Evolutionary conservation across 2,329 filamentous ascomycete species (phyloP).

Genomic region (Coniochaeta prunicola): DNA sequence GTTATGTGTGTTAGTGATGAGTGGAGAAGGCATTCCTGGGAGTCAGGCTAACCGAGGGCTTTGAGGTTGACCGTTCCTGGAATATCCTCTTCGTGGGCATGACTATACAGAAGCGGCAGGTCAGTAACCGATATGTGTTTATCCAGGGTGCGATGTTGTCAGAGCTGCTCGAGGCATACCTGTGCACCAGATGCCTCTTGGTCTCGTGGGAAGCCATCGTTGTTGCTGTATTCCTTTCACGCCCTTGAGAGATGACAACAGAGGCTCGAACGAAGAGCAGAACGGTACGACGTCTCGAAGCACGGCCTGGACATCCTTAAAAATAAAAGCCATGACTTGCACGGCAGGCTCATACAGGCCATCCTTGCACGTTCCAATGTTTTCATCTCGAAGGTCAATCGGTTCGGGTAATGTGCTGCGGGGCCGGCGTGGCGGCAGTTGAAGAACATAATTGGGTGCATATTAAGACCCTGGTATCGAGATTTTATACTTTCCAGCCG

Average conservation of each 20-base stretch:
- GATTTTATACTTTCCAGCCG: neutral
- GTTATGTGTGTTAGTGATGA: neutral
- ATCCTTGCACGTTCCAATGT: neutral
- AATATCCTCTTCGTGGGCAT: conserved; percentile 17
- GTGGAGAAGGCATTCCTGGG: neutral
- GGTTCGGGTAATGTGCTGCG: neutral
- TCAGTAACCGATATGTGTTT: neutral
- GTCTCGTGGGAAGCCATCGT: neutral
- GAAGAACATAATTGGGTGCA: neutral
- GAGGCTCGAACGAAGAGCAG: neutral
- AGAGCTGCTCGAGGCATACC: neutral
- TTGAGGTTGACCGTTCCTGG: conserved; percentile 19
- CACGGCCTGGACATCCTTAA: neutral
- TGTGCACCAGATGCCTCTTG: neutral
- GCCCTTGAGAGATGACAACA: neutral
- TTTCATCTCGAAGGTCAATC: neutral
- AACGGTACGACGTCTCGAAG: neutral
- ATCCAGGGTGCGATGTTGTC: neutral
- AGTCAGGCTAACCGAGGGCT: conserved; percentile 21
- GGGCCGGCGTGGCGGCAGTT: neutral
- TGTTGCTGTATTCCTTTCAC: neutral
- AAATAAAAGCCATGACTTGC: neutral
- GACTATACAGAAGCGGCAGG: conserved; percentile 8
- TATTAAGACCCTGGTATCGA: neutral
- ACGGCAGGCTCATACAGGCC: neutral